A percentile compares a stretch with the other conserved stretches of the same genome.
phyloP scores from a whole-genome alignment of 2,329 filamentous ascomycete genomes.

The Curvularia hawaiiensis region DNA sequence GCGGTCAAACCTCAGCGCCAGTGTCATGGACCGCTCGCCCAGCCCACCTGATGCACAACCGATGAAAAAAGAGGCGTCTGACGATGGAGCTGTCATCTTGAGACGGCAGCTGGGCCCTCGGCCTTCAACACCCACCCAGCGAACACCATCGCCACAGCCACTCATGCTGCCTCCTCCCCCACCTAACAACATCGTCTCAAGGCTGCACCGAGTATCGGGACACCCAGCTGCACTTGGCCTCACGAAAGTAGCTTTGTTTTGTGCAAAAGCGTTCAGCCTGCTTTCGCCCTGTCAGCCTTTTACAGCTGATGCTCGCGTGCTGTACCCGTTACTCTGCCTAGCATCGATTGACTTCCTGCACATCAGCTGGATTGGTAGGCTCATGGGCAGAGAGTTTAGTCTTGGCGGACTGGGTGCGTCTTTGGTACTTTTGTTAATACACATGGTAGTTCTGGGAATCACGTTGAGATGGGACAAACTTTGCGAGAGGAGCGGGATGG shows the following conservation, averaged over 20 bases:
- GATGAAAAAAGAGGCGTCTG: constrained; percentile 27
- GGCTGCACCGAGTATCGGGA: constrained; percentile 23
- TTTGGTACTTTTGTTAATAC: constrained; percentile 51
- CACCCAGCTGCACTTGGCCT: constrained; percentile 41
- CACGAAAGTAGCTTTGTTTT: constrained; percentile 66
- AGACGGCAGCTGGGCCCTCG: constrained; percentile 38
- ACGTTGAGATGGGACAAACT: constrained; percentile 38
- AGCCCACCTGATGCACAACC: constrained; percentile 35
- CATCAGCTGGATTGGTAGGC: constrained; percentile 25
- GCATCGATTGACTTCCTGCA: constrained; percentile 67
- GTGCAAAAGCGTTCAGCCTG: constrained; percentile 70
- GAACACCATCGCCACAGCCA: constrained; percentile 30
- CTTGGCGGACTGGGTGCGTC: constrained; percentile 48
- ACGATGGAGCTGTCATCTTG: constrained; percentile 38
- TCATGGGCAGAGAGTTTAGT: constrained; percentile 24
- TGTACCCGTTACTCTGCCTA: constrained; percentile 70
- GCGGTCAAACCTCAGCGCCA: constrained; percentile 42
- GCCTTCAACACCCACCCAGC: constrained; percentile 20
- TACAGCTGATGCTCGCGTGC: constrained; percentile 66
- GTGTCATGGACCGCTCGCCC: constrained; percentile 41
- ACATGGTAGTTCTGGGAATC: constrained; percentile 53
- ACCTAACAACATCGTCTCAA: constrained; percentile 12
- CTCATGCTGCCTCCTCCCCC: constrained; percentile 45
- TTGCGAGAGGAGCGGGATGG: constrained; percentile 39
- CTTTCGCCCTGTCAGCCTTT: constrained; percentile 74